Base-by-base conservation (phyloP, 2,329 filamentous ascomycete genomes). In the Cadophora gregata region DNA sequence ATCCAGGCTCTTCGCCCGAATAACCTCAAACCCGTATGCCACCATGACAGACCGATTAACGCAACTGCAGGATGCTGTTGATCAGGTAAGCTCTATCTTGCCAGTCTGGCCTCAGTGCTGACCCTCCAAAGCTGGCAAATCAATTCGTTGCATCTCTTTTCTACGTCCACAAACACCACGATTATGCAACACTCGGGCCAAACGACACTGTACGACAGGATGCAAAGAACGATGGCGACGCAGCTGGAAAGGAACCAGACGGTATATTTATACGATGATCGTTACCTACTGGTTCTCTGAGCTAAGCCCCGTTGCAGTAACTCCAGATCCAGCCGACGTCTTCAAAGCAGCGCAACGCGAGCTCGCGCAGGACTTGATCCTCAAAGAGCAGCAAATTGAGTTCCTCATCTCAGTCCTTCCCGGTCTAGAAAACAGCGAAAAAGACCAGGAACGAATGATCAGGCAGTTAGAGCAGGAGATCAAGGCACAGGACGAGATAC, bases 381-480 rank as follows among this genome's bases (percentile, higher is more conserved):
- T 91, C 66, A 93, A 94, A 75, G 90, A 93, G 74, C 91, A 94
- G 80, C 91, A 95, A 80, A 93, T 96, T 69, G 92, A 96, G 77
- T 83, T 87, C 53, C 81, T 96, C 58, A 91, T 95, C 66, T 90
- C 88, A 19, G 86, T 85, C 25, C 82, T 96, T 1, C 93, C 93
- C 0, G 93, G 93, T 0, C 81, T 96, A 25, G 90, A 93, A 53
- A 92, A 89, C 69, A 95, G 90, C 74, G 91, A 95, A 77, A 83
- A 86, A 69, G 90, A 93, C 74, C 93, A 96, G 78, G 85, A 91
- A 75, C 83, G 85, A 70, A 85, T 86, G 65, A 88, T 91, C 66
- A 84, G 82, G 72, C 87, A 88, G 67, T 78, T 91, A 25, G 88
- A 91, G 73, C 85, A 88, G 69, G 88, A 90, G 71, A 79, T 91